Conservation (phyloP, 495 filamentous ascomycete genomes). For the Niebla homalea region DNA sequence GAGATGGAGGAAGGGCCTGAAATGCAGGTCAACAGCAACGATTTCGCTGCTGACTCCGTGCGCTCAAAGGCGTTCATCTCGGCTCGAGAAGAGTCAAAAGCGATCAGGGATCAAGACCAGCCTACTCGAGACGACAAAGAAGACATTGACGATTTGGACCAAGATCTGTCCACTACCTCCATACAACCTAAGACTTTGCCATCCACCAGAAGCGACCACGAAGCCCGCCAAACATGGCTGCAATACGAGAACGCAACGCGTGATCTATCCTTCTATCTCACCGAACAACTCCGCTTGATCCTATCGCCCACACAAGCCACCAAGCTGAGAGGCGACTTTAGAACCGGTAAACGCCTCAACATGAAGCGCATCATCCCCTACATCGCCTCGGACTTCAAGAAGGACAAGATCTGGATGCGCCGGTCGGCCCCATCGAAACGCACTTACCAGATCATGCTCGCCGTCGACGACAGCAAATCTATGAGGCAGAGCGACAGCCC, state of each 20-base stretch:
- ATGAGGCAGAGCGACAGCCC: constrained; percentile 67
- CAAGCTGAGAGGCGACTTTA: constrained; percentile 92
- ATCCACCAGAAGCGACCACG: constrained; percentile 32
- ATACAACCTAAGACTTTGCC: constrained; percentile 36
- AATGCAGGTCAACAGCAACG: too few relatives aligned
- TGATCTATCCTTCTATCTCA: constrained; percentile 70
- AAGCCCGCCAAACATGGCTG: constrained; percentile 72
- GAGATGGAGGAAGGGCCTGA: constrained; percentile 9
- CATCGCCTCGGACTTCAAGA: constrained; percentile 92
- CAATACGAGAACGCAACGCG: constrained; percentile 73
- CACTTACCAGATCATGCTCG: constrained; percentile 91
- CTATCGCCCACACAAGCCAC: constrained; percentile 88
- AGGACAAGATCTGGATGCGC: constrained; percentile 99
- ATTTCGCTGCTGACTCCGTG: too few relatives aligned
- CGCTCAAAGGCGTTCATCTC: too few relatives aligned
- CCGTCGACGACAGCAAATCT: constrained; percentile 86
- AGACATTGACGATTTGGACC: constrained; percentile 57
- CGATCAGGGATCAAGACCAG: background rate
- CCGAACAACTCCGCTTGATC: constrained; percentile 89
- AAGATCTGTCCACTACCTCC: constrained; percentile 59
- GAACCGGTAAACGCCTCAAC: constrained; percentile 94
- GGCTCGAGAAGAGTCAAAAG: too few relatives aligned
- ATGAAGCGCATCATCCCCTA: constrained; percentile 99
- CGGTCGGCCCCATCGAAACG: constrained; percentile 81
- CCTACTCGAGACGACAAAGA: constrained; percentile 27